A percentile compares a stretch with the other conserved stretches of the same genome.
phyloP scores from a whole-genome alignment of 345 rosid genomes.

The Gossypium anomalum region DNA sequence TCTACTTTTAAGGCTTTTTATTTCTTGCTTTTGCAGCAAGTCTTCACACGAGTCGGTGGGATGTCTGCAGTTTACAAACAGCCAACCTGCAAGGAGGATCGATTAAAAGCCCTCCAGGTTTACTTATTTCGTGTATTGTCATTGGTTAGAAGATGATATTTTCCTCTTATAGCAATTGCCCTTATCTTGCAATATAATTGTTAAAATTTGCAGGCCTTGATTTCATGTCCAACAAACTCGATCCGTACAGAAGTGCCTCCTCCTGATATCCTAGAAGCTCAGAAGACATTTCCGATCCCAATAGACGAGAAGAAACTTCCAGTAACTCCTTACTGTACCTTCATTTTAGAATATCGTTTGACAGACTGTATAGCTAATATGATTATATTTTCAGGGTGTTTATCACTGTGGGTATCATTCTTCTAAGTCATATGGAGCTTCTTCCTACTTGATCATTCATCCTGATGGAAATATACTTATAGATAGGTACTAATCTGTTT shows the following conservation, averaged over 20 bases:
- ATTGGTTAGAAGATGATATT: background rate
- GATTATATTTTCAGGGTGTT: constrained; percentile 37
- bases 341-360: background rate
- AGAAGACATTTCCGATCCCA: constrained; percentile 51
- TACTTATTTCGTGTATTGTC: background rate
- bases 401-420: constrained; percentile 73
- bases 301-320: constrained; percentile 47
- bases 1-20: background rate
- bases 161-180: background rate
- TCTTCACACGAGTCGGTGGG: constrained; percentile 39
- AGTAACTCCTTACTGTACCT: constrained; percentile 25
- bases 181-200: background rate
- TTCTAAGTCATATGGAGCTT: constrained; percentile 56
- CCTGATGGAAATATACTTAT: constrained; percentile 58
- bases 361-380: background rate
- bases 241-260: constrained; percentile 54
- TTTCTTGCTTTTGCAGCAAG: constrained; percentile 32
- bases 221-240: constrained; percentile 60
- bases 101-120: constrained; percentile 59
- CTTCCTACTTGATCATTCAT: constrained; percentile 53
- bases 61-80: constrained; percentile 58
- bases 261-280: constrained; percentile 48
- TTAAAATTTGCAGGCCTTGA: constrained; percentile 42
- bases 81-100: constrained; percentile 43
- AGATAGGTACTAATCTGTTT: constrained; percentile 39